phyloP scores from a whole-genome alignment of 352 stramenopile species.

The Phytophthora sp. region DNA sequence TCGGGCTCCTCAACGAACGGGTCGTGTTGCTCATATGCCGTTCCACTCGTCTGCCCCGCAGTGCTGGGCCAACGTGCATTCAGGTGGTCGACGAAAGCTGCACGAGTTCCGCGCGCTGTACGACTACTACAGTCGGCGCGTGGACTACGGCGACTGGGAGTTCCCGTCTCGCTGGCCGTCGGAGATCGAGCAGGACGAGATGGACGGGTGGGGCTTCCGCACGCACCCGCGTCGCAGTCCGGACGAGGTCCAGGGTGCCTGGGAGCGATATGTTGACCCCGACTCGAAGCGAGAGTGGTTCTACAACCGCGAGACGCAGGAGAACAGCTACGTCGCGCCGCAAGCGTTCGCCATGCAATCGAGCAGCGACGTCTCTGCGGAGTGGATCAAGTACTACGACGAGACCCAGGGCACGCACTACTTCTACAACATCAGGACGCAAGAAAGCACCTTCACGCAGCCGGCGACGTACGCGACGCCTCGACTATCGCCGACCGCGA shows the following conservation, averaged over 20 bases:
- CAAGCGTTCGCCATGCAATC: constrained; percentile 27
- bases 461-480: constrained; percentile 37
- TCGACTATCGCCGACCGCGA: constrained; percentile 15
- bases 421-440: constrained; percentile 49
- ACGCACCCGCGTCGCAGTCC: constrained; percentile 53
- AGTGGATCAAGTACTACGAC: constrained; percentile 77
- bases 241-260: constrained; percentile 45
- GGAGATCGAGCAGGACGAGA: constrained; percentile 90
- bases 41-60: constrained; percentile 19
- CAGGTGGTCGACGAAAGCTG: constrained; percentile 70
- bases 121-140: constrained; percentile 90
- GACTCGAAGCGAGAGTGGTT: constrained; percentile 57
- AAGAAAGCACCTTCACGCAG: constrained; percentile 37
- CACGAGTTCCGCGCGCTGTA: constrained; percentile 92
- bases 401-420: constrained; percentile 68
- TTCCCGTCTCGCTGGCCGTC: constrained; percentile 91
- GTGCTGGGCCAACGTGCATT: constrained; percentile 90
- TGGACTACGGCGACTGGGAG: constrained; percentile 92
- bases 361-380: background rate
- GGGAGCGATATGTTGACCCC: constrained; percentile 72
- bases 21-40: constrained; percentile 14
- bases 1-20: background rate
- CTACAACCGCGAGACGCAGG: constrained; percentile 74
- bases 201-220: constrained; percentile 78
- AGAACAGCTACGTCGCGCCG: constrained; percentile 56